Evolutionary conservation across 2,329 filamentous ascomycete species (phyloP).

Genomic region (Byssochlamys sp.): DNA sequence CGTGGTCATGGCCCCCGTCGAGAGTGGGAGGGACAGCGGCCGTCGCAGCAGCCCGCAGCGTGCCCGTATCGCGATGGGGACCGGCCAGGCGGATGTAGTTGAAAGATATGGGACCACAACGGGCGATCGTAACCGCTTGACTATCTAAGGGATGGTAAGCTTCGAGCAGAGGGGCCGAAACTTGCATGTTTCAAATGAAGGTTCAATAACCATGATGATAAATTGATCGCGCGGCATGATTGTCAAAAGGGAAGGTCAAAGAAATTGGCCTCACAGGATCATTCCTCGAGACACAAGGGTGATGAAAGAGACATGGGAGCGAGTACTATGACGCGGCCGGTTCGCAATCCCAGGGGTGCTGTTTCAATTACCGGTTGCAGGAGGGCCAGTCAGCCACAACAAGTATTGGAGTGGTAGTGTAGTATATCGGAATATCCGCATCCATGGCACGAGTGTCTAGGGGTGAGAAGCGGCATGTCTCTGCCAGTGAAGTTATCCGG

Average conservation of each 20-base stretch:
- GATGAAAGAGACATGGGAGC: background rate
- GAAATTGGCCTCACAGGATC: background rate
- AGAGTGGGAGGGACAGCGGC: background rate
- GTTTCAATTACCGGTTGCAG: background rate
- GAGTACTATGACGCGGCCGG: background rate
- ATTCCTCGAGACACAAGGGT: background rate
- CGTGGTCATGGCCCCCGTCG: background rate
- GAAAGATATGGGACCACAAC: background rate
- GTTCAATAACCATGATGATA: background rate
- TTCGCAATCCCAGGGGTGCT: background rate
- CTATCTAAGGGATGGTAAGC: background rate
- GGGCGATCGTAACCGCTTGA: background rate
- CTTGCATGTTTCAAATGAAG: background rate
- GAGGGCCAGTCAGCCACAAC: background rate
- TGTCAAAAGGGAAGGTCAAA: background rate
- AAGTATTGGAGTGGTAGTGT: background rate
- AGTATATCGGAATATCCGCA: background rate
- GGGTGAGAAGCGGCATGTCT: background rate
- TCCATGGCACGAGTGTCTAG: background rate
- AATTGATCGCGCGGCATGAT: background rate
- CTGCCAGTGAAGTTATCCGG: background rate
- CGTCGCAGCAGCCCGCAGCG: background rate
- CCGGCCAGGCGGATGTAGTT: background rate
- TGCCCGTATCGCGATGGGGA: background rate
- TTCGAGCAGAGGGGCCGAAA: background rate